These are phyloP conservation scores for Fusarium sp. DNA, from an alignment of 2,329 filamentous ascomycete genomes.

Conservation along the genomic window DNA sequence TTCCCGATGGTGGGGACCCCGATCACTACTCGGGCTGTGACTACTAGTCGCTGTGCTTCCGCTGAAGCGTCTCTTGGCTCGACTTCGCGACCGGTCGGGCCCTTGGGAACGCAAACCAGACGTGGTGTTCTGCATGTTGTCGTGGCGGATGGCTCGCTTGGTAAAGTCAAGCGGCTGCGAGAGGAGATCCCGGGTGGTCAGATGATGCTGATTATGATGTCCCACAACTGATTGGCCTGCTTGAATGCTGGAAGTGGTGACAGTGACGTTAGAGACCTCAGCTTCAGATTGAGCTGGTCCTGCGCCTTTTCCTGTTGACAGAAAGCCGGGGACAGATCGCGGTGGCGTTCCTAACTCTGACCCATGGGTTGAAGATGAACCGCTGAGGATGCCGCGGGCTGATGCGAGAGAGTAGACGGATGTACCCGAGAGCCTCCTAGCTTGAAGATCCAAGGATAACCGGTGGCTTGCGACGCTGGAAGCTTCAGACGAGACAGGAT, in stretches of 20 bases:
- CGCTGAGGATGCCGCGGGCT: slow-evolving; percentile 61
- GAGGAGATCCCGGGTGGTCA: slow-evolving; percentile 58
- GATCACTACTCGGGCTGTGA: slow-evolving; percentile 80
- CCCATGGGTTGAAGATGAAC: slow-evolving; percentile 63
- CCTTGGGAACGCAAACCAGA: slow-evolving; percentile 55
- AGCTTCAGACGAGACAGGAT: slow-evolving; percentile 60
- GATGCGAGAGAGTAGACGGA: slow-evolving; percentile 78
- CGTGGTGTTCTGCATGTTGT: slow-evolving; percentile 49
- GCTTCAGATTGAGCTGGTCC: slow-evolving; percentile 61
- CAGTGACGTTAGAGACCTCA: slow-evolving; percentile 62
- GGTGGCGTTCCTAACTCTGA: slow-evolving; percentile 59
- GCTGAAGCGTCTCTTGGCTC: slow-evolving; percentile 79
- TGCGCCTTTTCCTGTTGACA: slow-evolving; percentile 58
- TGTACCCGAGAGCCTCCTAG: slow-evolving; percentile 76
- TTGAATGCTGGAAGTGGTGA: slow-evolving; percentile 62
- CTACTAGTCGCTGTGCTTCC: slow-evolving; percentile 85
- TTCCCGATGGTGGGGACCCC: slow-evolving; percentile 64
- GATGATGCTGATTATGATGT: slow-evolving; percentile 53
- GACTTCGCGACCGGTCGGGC: slow-evolving; percentile 71
- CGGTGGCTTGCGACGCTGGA: slow-evolving; percentile 54
- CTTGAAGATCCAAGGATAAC: slow-evolving; percentile 60
- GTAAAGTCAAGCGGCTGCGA: slow-evolving; percentile 58
- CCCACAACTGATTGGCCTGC: slow-evolving; percentile 55
- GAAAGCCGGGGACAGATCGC: slow-evolving; percentile 59
- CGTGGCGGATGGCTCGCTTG: slow-evolving; percentile 55